A percentile compares a stretch with the other conserved stretches of the same genome.
phyloP scores from a whole-genome alignment of 306 rosid species.

The Cajanus cajan region DNA sequence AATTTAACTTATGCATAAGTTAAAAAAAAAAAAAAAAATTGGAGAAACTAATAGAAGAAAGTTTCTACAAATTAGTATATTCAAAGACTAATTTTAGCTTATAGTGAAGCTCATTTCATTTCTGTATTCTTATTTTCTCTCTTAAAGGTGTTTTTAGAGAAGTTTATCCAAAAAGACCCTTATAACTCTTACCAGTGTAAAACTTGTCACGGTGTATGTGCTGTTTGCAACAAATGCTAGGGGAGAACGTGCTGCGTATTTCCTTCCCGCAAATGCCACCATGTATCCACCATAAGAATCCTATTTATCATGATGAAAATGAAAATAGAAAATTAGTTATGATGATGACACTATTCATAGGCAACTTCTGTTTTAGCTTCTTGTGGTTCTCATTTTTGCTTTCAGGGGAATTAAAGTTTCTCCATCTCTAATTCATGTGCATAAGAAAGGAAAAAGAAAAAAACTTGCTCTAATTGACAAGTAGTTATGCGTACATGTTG shows the following conservation, averaged over 20 bases:
- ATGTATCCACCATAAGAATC: conserved; percentile 63
- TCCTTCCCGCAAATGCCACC: conserved; percentile 75
- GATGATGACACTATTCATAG: background rate
- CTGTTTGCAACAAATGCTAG: conserved; percentile 65
- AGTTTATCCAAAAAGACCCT: no score
- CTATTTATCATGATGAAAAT: conserved; percentile 25
- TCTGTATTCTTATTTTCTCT: no score
- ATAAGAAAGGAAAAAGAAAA: background rate
- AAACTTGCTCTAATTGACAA: background rate
- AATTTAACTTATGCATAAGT: no score
- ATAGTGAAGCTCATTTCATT: no score
- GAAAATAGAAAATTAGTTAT: background rate
- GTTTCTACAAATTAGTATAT: no score
- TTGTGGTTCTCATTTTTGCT: background rate
- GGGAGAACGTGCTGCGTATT: conserved; percentile 65
- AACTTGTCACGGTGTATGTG: conserved; percentile 60
- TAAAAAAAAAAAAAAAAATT: no score
- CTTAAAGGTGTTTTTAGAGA: no score
- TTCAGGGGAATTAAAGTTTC: background rate
- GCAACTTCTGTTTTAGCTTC: background rate
- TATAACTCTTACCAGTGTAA: conserved; percentile 56
- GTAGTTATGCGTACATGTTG: background rate
- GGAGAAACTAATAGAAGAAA: no score
- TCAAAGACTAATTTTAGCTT: no score
- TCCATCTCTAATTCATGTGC: background rate